phyloP scores from a whole-genome alignment of 1,139 yeast species.

The Petasospora fabianii region DNA sequence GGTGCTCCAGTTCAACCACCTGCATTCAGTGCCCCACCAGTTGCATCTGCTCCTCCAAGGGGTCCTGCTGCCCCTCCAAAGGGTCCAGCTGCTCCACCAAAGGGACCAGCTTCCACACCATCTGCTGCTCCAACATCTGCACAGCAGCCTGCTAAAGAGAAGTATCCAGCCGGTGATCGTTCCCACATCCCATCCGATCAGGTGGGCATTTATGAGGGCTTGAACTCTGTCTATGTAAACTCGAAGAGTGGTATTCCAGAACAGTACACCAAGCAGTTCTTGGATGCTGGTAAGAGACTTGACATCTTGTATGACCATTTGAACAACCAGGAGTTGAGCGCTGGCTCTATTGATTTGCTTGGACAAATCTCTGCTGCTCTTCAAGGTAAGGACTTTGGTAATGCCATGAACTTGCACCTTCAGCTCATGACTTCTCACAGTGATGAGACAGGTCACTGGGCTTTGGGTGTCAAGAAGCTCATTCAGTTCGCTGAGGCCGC shows the following conservation, averaged over 20 bases:
- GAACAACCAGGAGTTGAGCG: constrained; percentile 67
- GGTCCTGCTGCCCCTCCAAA: constrained; percentile 9
- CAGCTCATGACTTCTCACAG: constrained; percentile 64
- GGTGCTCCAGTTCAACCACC: constrained; percentile 17
- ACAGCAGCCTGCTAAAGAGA: constrained; percentile 31
- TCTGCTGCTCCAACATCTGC: constrained; percentile 3
- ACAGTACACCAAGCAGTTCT: constrained; percentile 66
- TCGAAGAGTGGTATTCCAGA: constrained; percentile 77
- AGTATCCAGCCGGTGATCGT: constrained; percentile 68
- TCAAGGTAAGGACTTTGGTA: constrained; percentile 48
- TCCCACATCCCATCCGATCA: constrained; percentile 61
- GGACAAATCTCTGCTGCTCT: constrained; percentile 46
- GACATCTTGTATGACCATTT: constrained; percentile 75
- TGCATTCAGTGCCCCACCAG: not conserved
- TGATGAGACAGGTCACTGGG: constrained; percentile 88
- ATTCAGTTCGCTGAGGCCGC: constrained; percentile 61
- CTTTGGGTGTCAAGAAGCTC: constrained; percentile 85
- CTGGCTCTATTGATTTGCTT: constrained; percentile 54
- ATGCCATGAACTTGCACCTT: constrained; percentile 55
- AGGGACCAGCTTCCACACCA: constrained; percentile 24
- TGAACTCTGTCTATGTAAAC: constrained; percentile 52
- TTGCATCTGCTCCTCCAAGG: constrained; percentile 6
- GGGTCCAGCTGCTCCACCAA: constrained; percentile 13
- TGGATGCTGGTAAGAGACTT: constrained; percentile 80
- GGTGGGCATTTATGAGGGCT: constrained; percentile 53